Base-by-base conservation (phyloP, 116 monocot species). In the Cymodocea nodosa region DNA sequence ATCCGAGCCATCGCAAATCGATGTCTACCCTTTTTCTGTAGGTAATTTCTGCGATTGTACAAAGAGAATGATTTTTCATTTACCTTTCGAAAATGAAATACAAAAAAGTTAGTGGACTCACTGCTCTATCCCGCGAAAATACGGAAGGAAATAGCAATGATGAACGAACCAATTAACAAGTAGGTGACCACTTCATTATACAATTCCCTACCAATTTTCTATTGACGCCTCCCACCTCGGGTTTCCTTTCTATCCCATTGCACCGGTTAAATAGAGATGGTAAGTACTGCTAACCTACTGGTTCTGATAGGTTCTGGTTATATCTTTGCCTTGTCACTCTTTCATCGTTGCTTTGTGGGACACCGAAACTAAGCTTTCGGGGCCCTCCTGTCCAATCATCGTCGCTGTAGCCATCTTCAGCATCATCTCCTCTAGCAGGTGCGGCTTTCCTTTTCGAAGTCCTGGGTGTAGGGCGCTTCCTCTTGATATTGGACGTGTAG, bases 341-440 rank as follows among this genome's bases (percentile, higher is more conserved):
- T 14, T 67, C 66, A 36, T 30, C 30, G 17, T 60, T 73, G 22
- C 44, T 35, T 25, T 76, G 82, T 48, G 79, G 75, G 52, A 25
- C 75, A 18, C 70, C 68, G 50, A 85, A 97, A 64, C 77, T 75
- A 24, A 97, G 87, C 64, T 51, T 79, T 24, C 78, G 75, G 5
- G 82, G 73, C 5, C 85, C 85, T 4, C 91, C 81, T 1, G 73
- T 76, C 97, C 97, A 97, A 15, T 83, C 77, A 35, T 85, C 84
- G 8, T 87, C 89, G 8, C 71, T 70, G 12, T 60, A 73, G 39
- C 76, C 76, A 5, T 73, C 76, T 16, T 78, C 75, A 10, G 81
- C 83, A 19, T 75, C 73, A 0, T 70, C 82, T 1, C 62, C 72
- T 0, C 67, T 63, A 1, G 58, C 62, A 17, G 53, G 5, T 34